A percentile compares a stretch with the other conserved stretches of the same genome.
These are phyloP conservation scores for Cicer yamashitae DNA, from an alignment of 306 rosid species.

Conservation along the genomic window DNA sequence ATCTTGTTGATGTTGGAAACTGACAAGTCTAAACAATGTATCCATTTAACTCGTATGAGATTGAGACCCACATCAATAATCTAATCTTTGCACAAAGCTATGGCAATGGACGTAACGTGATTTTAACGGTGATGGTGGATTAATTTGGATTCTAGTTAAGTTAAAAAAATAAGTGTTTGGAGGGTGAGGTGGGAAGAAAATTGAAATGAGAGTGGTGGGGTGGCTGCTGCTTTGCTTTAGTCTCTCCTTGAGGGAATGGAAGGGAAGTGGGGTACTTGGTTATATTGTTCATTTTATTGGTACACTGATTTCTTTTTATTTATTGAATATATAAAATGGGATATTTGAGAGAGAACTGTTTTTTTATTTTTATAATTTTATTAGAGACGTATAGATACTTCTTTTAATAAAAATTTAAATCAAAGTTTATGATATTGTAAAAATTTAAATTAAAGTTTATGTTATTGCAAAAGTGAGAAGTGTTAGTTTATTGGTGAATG, in stretches of 20 bases:
- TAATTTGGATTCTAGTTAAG: constrained; percentile 49
- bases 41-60: constrained; percentile 68
- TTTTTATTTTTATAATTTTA: no score
- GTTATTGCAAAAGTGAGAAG: constrained; percentile 16
- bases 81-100: constrained; percentile 7
- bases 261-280: constrained; percentile 52
- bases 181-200: constrained; percentile 34
- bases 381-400: no score
- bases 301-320: constrained; percentile 20
- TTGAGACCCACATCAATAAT: constrained; percentile 64
- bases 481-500: constrained; percentile 32
- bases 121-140: constrained; percentile 50
- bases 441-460: no score
- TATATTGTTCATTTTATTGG: constrained; percentile 46
- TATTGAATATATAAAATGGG: constrained; percentile 24
- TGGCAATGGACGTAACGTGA: constrained; percentile 46
- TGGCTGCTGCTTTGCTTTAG: constrained; percentile 33
- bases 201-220: not conserved
- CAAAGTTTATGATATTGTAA: no score
- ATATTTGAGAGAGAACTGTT: not conserved
- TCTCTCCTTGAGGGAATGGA: constrained; percentile 45
- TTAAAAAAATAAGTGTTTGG: constrained; percentile 12
- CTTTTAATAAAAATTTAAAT: no score
- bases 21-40: constrained; percentile 88
- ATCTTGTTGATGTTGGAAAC: constrained; percentile 63